Base-by-base conservation (phyloP, 306 rosid species). In the Rubus idaeus region DNA sequence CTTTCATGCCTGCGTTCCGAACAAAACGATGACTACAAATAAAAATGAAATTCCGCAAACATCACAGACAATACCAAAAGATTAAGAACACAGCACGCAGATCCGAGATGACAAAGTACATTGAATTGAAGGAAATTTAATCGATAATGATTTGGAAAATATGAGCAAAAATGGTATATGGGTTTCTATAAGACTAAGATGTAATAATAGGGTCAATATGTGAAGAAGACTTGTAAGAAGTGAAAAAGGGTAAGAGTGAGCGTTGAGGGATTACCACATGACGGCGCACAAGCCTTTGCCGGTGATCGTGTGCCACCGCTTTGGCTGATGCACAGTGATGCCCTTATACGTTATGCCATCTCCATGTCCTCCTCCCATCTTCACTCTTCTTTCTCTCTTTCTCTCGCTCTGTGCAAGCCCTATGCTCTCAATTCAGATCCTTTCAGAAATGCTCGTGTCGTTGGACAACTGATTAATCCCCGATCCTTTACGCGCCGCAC, bases 241-340 rank as follows among this genome's bases (percentile, higher is more conserved):
- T 3, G 42, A 44, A 10, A 18, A 18, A 18, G 66, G 9, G 17
- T 55, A 68, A 67, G 9, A 17, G 13, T 35, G n/a, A 30, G n/a
- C 17, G 30, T 2, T 3, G 39, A 37, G 18, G 46, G 39, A 9
- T 51, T 50, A 92, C 97, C 98, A 94, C 98, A 94, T 94, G 73
- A 92, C 82, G 73, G 98, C 97, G 46, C 98, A 94, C 75, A 94
- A n/a, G 74, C 98, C 98, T 87, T 92, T 94, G 56, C 98, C 98
- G 72, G 98, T 90, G 82, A 92, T 61, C 2, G 71, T 35, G 76
- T 94, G 98, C 97, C 98, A 94, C 26, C 98, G 96, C 80, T 92
- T 94, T 0, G 89, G 91, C 13, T 81, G 88, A 75, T 88, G 88
- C 45, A 88, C 37, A 30, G 88, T 81, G 49, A 88, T 2, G 40